Evolutionary conservation across 2,329 filamentous ascomycete genomes (phyloP), one percentile per base, ranked within the genome.

Genomic region (Nakataea oryzae): DNA sequence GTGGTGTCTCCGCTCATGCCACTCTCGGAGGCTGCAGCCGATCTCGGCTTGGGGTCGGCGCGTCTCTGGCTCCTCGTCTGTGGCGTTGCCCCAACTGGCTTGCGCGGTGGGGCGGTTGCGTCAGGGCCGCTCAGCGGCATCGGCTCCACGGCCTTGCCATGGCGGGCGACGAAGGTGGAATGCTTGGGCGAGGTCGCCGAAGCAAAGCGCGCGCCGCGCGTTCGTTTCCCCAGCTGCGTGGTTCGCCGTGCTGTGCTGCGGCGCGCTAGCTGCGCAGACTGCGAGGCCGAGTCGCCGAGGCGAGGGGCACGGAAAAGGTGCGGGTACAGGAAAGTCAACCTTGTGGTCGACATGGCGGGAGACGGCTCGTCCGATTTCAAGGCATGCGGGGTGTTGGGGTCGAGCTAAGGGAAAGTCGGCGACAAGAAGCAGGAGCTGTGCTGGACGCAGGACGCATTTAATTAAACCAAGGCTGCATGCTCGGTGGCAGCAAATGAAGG

Each of bases 291-390:
- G 73, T 84, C 70, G 73, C 73, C 69, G 65, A 71, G 67, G 65
- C 80, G 78, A 65, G 80, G 72, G 21, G 80, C 64, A 62, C 86
- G 84, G 72, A 87, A 83, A 62, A 90, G 74, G 67, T 86, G 84
- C 57, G 88, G 86, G 67, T 89, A 90, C 24, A 90, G 77, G 69
- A 90, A 90, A 21, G 84, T 83, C 64, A 90, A 77, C 69, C 87
- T 80, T 64, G 78, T 76, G 28, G 82, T 79, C 65, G 86, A 80
- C 85, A 90, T 90, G 64, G 68, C 30, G 54, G 50, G 21, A 29
- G 54, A 12, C 54, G 58, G 27, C 26, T 60, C 41, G 41, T 50
- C 41, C 21, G 41, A 50, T n/a, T 50, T 50, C 14, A 50, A 2
- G 7, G 41, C 41, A 50, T 50, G 9, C 41, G 41, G 41, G 41